Percentiles rank a stretch among this genome's conserved stretches.
Conservation (phyloP, 768 basidiomycete genomes). For the Lentinula raphanica region DNA sequence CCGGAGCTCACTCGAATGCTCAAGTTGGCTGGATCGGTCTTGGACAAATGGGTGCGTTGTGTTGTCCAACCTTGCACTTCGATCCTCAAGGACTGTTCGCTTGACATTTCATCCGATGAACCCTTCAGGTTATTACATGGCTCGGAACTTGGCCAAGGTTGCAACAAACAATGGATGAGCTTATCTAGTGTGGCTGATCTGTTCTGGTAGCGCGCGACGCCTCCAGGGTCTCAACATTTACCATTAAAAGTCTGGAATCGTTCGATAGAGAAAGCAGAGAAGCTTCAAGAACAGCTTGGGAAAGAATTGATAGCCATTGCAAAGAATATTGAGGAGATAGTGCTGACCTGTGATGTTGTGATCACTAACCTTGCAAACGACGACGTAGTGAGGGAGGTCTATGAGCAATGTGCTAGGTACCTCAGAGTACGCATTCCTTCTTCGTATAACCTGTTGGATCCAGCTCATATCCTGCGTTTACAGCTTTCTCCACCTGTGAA, state of each 20-base stretch:
- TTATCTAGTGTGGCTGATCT: neutral
- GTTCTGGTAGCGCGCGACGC: conserved; percentile 27
- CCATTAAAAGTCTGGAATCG: conserved; percentile 78
- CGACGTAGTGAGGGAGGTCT: conserved; percentile 59
- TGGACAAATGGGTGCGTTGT: conserved; percentile 44
- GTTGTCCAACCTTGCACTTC: conserved; percentile 11
- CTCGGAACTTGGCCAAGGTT: conserved; percentile 62
- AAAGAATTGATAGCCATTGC: conserved; percentile 51
- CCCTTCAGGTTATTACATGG: conserved; percentile 48
- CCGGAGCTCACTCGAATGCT: conserved; percentile 25
- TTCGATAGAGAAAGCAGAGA: conserved; percentile 53
- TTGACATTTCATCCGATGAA: conserved; percentile 61
- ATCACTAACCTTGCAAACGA: conserved; percentile 73
- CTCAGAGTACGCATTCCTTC: conserved; percentile 41
- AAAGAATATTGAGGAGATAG: conserved; percentile 52
- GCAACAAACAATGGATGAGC: too few relatives aligned
- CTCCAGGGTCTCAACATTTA: conserved; percentile 23
- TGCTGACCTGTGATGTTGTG: conserved; percentile 64
- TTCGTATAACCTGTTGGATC: neutral
- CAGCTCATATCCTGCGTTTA: conserved; percentile 9
- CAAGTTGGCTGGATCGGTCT: conserved; percentile 43
- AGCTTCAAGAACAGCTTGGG: conserved; percentile 53
- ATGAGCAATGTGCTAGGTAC: conserved; percentile 51
- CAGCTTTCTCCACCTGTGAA: conserved; percentile 39
- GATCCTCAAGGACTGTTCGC: neutral